phyloP scores from a whole-genome alignment of 768 basidiomycete species.

The Lactarius hengduanensis region DNA sequence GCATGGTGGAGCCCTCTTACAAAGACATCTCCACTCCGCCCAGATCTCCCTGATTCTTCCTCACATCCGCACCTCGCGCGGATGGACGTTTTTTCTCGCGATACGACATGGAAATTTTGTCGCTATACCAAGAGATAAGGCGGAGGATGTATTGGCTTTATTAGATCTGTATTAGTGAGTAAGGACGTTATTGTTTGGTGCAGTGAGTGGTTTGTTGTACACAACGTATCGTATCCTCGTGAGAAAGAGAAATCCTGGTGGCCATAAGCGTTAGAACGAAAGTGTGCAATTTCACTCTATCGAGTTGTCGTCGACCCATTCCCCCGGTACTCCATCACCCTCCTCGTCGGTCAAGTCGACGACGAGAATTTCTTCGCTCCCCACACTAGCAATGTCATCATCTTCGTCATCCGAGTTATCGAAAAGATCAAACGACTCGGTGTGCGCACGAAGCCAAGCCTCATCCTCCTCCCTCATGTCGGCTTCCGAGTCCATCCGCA shows the following conservation, averaged over 20 bases:
- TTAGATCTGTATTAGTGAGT: constrained; percentile 25
- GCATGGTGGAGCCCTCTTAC: constrained; percentile 42
- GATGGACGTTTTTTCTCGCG: neutral
- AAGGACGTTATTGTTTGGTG: constrained; percentile 9
- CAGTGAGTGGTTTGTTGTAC: constrained; percentile 2
- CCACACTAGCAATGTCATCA: constrained; percentile 23
- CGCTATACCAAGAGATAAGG: neutral
- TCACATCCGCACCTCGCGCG: too few species aligned
- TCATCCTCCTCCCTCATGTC: constrained; percentile 43
- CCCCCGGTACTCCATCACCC: constrained; percentile 23
- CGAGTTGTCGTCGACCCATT: constrained; percentile 11
- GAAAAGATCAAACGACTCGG: constrained; percentile 55
- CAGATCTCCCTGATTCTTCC: neutral
- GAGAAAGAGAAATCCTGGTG: neutral
- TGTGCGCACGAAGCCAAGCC: constrained; percentile 50
- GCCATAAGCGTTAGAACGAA: neutral
- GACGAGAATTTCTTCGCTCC: neutral
- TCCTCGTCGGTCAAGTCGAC: constrained; percentile 27
- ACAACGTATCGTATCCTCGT: constrained; percentile 8
- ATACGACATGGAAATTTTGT: neutral
- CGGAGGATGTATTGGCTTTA: constrained; percentile 17
- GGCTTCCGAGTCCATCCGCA: constrained; percentile 47
- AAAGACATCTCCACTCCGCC: neutral
- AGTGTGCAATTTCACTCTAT: neutral
- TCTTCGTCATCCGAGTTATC: constrained; percentile 53